Base-by-base conservation (phyloP, 805 yeast species). In the Teunomyces barrocoloradensis region DNA sequence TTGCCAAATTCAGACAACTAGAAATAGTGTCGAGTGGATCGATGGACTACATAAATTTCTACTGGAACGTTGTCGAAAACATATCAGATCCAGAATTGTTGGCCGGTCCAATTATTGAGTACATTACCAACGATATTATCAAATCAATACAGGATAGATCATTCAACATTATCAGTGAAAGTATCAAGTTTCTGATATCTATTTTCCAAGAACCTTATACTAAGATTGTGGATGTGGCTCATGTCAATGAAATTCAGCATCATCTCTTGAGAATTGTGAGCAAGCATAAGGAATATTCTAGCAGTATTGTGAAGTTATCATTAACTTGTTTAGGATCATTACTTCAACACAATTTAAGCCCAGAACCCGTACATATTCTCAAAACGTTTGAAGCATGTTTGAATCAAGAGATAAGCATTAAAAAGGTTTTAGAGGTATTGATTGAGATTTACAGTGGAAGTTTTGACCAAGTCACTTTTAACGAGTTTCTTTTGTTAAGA, bases 261-360 rank as follows among this genome's bases (percentile, higher is more conserved):
- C 37, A 46, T 28, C 43, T 48, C 25, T 20, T 54, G 17, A 44
- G 29, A 15, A 63, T 58, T 39, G 51, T 57, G 21, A 47, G 52
- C 10, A 54, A 60, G 23, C 30, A n/a, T 34, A 62, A 61, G 33
- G 51, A 53, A 15, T 64, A 61, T 44, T 57, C 72, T 2, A 56
- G 65, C 43, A 72, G 66, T 17, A 51, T 68, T 21, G 53, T 66
- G 40, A 65, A 62, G 42, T 50, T 55, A 12, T 54, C 66, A 11
- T 53, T 68, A 18, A 46, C 51, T 1, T 54, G 64, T 5, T 50
- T 66, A 28, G 58, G 68, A 5, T 63, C 63, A 5, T 48, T 61
- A 5, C 20, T 60, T 6, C 39, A 50, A 5, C 41, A 49, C 15
- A 44, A 52, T 4, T 32, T 55, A 11, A 43, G 45, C 6, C 52